Evolutionary conservation across 768 basidiomycete genomes (phyloP), one percentile per base, ranked within the genome.

Genomic region (Austroboletus festivus): DNA sequence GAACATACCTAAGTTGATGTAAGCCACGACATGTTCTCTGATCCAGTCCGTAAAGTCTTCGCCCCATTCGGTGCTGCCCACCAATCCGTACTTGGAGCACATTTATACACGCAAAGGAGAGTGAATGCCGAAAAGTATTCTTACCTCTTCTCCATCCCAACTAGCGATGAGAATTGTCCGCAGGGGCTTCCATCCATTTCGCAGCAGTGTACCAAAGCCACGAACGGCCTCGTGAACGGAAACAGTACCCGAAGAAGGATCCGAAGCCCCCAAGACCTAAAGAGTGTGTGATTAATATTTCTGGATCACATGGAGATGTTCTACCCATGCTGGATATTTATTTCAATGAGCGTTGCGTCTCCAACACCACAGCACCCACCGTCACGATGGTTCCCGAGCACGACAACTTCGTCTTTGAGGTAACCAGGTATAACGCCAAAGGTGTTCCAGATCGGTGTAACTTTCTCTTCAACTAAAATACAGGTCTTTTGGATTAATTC

Each of bases 1-100:
- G 19, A 40, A 56, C 67, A 23, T 63, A 70, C 76, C 83, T n/a
- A 93, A 72, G 62, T 97, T 97, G 54, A 96, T 69, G 62, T 97
- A 98, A 7, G 89, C 79, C 16, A 91, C 93, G 41, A 87, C 89
- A 52, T 94, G 79, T 28, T 85, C 72, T 34, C 79, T 75, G 33
- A 97, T 81, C 82, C 87, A 95, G 15, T 80, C 75, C 0, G 82
- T 62, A 60, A 95, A 97, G 62, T 97, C 95, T 65, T 97, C 95
- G 3, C 84, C 92, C 81, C 88, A 96, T 70, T 97, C 95, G 4
- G 90, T 93, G 61, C 85, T 88, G 19, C 95, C 95, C 31, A 90
- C 65, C 38, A 93, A 73, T 20, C 89, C 89, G 46, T 79, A 78
- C 77, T 78, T 71, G 45, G 7, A 23, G 5, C 16, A 46, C 42